Percentiles rank a stretch among this genome's conserved stretches.
These are phyloP conservation scores for Chlorencoelia australis DNA, from an alignment of 2,329 filamentous ascomycete genomes.

Conservation along the genomic window DNA sequence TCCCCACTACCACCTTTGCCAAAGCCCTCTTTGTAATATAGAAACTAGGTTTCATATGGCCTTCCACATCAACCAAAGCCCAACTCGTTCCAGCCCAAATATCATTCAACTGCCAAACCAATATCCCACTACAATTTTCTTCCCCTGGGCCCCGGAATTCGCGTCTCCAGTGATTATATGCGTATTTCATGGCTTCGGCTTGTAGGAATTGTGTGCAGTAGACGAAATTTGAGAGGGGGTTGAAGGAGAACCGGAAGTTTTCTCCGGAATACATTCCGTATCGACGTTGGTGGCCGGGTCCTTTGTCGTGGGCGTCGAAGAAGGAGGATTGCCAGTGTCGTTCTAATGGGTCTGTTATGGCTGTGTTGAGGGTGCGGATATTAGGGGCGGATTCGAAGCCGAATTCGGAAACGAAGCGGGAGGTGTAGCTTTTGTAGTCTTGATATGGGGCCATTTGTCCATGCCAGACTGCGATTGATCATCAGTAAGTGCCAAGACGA, in stretches of 20 bases:
- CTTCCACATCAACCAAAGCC: constrained; percentile 52
- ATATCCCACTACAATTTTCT: constrained; percentile 46
- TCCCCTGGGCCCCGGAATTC: constrained; percentile 17
- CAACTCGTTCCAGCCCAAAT: constrained; percentile 59
- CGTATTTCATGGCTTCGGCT: constrained; percentile 24
- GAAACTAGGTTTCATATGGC: constrained; percentile 40
- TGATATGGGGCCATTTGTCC: constrained; percentile 44
- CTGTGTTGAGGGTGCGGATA: constrained; percentile 36
- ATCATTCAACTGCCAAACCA: constrained; percentile 64
- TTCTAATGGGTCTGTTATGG: constrained; percentile 36
- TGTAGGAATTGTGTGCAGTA: constrained; percentile 24
- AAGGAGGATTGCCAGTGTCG: constrained; percentile 41
- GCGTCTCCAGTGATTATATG: constrained; percentile 22
- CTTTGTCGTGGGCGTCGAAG: constrained; percentile 46
- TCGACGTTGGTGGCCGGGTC: constrained; percentile 40
- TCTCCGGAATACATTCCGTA: constrained; percentile 31
- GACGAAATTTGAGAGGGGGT: constrained; percentile 19
- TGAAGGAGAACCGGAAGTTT: constrained; percentile 23
- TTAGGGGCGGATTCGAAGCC: constrained; percentile 43
- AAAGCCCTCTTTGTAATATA: constrained; percentile 42
- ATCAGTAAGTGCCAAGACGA: neutral
- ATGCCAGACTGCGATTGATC: constrained; percentile 37
- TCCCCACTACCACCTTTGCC: constrained; percentile 15
- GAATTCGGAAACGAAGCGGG: constrained; percentile 44
- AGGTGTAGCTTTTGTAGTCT: constrained; percentile 36